Base-by-base conservation (phyloP, 2,329 filamentous ascomycete species). In the Penicillium sp. region DNA sequence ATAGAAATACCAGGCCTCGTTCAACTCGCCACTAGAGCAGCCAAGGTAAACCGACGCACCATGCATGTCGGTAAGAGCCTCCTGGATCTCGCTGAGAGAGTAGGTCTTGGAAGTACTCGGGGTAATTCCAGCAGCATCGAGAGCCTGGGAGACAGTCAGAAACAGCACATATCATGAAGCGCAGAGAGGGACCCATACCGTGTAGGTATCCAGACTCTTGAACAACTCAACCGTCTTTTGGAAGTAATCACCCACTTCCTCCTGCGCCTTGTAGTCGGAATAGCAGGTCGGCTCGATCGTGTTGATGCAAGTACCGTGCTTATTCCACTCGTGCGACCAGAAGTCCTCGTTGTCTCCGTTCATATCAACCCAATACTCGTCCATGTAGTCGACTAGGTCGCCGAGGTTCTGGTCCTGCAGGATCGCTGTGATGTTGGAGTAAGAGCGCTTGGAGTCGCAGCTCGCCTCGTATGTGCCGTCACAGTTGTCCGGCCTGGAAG, bases 261-360 rank as follows among this genome's bases (percentile, higher is more conserved):
- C 75, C 43, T 81, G 81, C 0, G 80, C 66, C 32, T 75, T 71
- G 65, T 82, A 81, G 54, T 81, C 74, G 37, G 76, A 75, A 74
- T 89, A 90, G 78, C 88, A 90, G 20, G 74, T 67, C 0, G 86
- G 82, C 2, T 85, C 75, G 44, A 90, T 81, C 0, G 88, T 90
- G 68, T 83, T 86, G 66, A 90, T 85, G 74, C 88, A 90, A 13
- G 87, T 89, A 32, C 70, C 88, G 70, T 90, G 87, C 71, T 88
- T 89, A 70, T 81, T 79, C 82, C 85, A 90, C 68, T 90, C 87
- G 72, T 89, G 85, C 64, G 83, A 79, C 87, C 87, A 90, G 65
- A 90, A 82, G 29, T 66, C 72, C 63, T 85, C 81, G 62, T 82
- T 79, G 31, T 80, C 69, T 40, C 81, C 82, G 38, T 78, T 61